Evolutionary conservation across 306 rosid genomes (phyloP).

Genomic region (Cercis canadensis): DNA sequence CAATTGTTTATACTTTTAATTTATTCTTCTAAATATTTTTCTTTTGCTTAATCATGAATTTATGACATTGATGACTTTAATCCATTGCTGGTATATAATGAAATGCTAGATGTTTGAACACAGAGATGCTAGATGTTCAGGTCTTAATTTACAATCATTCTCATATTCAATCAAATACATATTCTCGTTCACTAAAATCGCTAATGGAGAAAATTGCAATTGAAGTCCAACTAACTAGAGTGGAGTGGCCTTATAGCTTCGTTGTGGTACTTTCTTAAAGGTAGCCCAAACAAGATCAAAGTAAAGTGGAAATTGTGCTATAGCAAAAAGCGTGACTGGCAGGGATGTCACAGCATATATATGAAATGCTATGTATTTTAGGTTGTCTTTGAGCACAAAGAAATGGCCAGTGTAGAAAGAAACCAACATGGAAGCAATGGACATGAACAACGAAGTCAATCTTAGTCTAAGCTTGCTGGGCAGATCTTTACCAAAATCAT

Average conservation of each 20-base stretch:
- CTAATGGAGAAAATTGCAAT: no score
- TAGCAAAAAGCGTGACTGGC: constrained; percentile 49
- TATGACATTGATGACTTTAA: no score
- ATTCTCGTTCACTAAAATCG: no score
- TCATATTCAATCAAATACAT: no score
- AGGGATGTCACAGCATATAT: constrained; percentile 49
- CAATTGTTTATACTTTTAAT: no score
- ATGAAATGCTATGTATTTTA: constrained; percentile 44
- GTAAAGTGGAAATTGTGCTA: constrained; percentile 53
- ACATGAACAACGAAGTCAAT: constrained; percentile 47
- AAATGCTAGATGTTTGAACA: no score
- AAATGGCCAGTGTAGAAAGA: constrained; percentile 51
- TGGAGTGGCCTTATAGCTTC: constrained; percentile 39
- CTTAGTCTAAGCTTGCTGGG: constrained; percentile 48
- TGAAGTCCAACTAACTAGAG: no score
- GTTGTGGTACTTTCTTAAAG: constrained; percentile 45
- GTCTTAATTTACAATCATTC: no score
- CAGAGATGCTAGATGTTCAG: no score
- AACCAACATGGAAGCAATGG: constrained; percentile 46
- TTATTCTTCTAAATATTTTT: no score
- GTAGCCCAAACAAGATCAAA: constrained; percentile 52
- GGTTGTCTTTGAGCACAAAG: constrained; percentile 38
- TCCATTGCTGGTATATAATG: no score
- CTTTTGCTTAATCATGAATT: no score
- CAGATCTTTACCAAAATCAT: constrained; percentile 36